Base-by-base conservation (phyloP, 1,139 yeast genomes). In the Hyphopichia khmerensis region DNA sequence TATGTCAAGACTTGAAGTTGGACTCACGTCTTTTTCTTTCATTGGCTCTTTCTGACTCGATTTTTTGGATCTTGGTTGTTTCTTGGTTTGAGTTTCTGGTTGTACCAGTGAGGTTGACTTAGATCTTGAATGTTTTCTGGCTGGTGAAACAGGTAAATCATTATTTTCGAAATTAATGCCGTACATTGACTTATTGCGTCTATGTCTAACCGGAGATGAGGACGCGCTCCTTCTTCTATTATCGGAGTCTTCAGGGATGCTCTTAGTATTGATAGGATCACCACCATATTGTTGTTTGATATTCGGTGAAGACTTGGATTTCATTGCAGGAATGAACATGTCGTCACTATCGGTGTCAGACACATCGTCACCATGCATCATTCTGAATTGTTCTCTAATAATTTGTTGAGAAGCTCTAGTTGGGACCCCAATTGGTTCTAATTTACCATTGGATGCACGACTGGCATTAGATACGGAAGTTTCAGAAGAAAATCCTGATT, bases 101-200 rank as follows among this genome's bases (percentile, higher is more conserved):
- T 26, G 17, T 16, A 13, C 32, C 33, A 23, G 35, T 9, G 17
- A n/a, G 14, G 34, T 32, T 27, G 36, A 17, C 40, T 37, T 39
- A 11, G 41, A 33, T 23, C 35, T 35, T 10, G 36, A 16, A 16
- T 36, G 37, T 18, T 11, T 35, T 19, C 34, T 35, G 1, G 29
- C 27, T n/a, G 42, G 41, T n/a, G 35, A 21, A 2, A 26, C 38
- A 15, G 30, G 32, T 40, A 49, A 40, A 11, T 48, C 53, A 19
- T 46, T 46, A 27, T 53, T 39, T 38, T 62, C 55, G 41, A 69
- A 65, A 33, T 68, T 66, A 37, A 72, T 69, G 40, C 62, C 62
- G 43, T 62, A 67, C 70, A 72, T 60, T 3, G 76, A 71, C 42
- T 64, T 64, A 39, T 67, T 69, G 36, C 78, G 67, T 15, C 62